phyloP scores from a whole-genome alignment of 169 alveolate genomes.

The Pseudocohnilembus persalinus region DNA sequence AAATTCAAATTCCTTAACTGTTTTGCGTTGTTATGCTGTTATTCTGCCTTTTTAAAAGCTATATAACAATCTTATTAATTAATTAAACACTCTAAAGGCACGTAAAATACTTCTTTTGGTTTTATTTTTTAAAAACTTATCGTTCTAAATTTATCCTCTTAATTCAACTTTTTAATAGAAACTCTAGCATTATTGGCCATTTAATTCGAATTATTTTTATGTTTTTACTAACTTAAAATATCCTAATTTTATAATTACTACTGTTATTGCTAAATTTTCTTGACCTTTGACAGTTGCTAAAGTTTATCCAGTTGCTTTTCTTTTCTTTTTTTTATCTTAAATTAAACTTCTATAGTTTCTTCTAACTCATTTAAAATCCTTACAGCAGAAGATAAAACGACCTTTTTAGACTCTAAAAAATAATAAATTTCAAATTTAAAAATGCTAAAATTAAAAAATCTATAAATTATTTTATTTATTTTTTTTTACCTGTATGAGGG shows the following conservation, averaged over 20 bases:
- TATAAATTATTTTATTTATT: too few relatives aligned
- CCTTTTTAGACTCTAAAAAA: background rate
- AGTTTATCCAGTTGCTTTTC: background rate
- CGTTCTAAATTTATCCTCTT: background rate
- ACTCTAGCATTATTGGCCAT: background rate
- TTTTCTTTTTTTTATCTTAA: background rate
- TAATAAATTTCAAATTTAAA: too few relatives aligned
- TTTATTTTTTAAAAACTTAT: background rate
- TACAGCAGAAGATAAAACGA: background rate
- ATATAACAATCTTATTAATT: too few relatives aligned
- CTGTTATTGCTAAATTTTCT: background rate
- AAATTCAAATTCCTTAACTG: background rate
- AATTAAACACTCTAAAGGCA: background rate
- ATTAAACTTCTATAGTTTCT: background rate
- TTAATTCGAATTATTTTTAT: too few relatives aligned
- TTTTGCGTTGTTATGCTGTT: background rate
- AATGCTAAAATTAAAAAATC: too few relatives aligned
- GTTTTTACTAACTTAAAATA: too few relatives aligned
- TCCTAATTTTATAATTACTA: background rate
- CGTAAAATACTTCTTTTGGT: background rate
- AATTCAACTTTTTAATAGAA: background rate
- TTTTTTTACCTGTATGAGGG: background rate
- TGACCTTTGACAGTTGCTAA: background rate
- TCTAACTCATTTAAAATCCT: background rate
- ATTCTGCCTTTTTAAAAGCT: background rate